Evolutionary conservation across 306 rosid genomes (phyloP).

Genomic region (Cucurbita pepo): DNA sequence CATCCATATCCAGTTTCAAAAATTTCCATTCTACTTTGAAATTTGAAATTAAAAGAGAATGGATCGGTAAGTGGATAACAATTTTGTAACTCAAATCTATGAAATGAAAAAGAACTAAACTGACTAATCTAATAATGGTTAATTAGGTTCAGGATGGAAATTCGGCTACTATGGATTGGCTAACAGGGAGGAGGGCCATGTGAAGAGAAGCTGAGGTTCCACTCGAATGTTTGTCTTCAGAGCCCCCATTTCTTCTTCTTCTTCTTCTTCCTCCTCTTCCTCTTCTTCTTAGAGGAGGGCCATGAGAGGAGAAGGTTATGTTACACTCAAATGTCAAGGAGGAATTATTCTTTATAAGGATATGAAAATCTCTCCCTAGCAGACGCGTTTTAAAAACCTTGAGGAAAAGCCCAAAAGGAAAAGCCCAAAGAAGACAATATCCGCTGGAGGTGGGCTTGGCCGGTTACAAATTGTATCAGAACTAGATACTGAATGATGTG

Average conservation of each 20-base stretch:
- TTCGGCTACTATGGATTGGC: not conserved
- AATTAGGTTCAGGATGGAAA: not conserved
- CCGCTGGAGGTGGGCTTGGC: too few relatives aligned
- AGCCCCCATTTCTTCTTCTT: too few relatives aligned
- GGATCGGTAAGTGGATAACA: not conserved
- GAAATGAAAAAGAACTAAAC: not conserved
- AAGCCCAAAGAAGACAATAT: too few relatives aligned
- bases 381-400: too few relatives aligned
- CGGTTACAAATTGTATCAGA: too few relatives aligned
- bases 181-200: not conserved
- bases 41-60: not conserved
- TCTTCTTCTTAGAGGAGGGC: not conserved
- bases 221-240: not conserved
- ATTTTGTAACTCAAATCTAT: not conserved
- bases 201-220: not conserved
- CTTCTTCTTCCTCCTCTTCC: too few relatives aligned
- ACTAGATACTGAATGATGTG: too few relatives aligned
- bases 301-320: slow-evolving; percentile 1
- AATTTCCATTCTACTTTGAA: not conserved
- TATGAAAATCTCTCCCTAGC: too few relatives aligned
- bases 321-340: not conserved
- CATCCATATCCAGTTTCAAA: not conserved
- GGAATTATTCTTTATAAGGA: too few relatives aligned
- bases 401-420: too few relatives aligned
- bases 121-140: not conserved